phyloP scores from a whole-genome alignment of 306 rosid genomes.

The Medicago arabica region DNA sequence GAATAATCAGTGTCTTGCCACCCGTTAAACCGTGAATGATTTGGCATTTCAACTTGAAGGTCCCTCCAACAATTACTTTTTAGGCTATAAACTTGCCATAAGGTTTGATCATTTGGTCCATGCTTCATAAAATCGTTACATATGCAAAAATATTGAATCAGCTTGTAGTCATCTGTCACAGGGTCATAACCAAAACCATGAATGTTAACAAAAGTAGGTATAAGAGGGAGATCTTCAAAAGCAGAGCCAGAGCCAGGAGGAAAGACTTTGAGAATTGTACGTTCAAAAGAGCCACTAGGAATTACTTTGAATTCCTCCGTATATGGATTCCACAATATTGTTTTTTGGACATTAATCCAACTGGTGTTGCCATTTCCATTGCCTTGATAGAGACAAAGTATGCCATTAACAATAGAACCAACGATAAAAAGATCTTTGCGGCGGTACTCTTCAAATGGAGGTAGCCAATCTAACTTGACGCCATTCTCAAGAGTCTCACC shows the following conservation, averaged over 20 bases:
- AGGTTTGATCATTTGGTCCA: too few species aligned
- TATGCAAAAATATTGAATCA: background rate
- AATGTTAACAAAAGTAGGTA: background rate
- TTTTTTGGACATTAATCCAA: background rate
- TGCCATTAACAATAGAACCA: too few species aligned
- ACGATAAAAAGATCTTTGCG: too few species aligned
- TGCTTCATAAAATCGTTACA: too few species aligned
- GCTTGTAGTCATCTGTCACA: background rate
- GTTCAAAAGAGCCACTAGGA: background rate
- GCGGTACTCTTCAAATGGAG: too few species aligned
- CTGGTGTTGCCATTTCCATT: too few species aligned
- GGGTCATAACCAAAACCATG: background rate
- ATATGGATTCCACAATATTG: background rate
- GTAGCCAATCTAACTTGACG: too few species aligned
- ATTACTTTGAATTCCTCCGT: background rate
- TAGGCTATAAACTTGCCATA: too few species aligned
- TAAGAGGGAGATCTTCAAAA: too few species aligned
- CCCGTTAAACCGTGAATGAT: background rate
- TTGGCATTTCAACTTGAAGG: background rate
- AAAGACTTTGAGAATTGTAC: background rate
- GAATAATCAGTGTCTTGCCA: background rate
- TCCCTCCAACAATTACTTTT: background rate
- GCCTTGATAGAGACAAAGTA: too few species aligned
- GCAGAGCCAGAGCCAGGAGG: too few species aligned
- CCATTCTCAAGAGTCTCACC: too few species aligned